phyloP scores from a whole-genome alignment of 495 filamentous ascomycete genomes.

The Daldinia decipiens region DNA sequence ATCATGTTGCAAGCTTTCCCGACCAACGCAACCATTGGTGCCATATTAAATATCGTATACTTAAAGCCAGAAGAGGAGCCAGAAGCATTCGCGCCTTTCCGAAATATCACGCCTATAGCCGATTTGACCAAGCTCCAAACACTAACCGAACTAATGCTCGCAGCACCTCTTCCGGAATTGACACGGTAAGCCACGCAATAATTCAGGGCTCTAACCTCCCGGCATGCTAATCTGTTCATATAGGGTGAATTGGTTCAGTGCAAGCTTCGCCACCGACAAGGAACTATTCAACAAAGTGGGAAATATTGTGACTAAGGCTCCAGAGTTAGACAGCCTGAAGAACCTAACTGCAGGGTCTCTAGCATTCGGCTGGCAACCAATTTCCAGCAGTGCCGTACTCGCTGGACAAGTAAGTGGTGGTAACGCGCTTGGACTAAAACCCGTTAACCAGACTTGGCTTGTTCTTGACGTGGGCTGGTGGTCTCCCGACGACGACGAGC shows the following conservation, averaged over 20 bases:
- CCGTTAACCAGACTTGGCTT: constrained; percentile 46
- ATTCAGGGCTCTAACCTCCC: background rate
- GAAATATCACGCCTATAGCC: constrained; percentile 33
- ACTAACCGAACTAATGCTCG: constrained; percentile 36
- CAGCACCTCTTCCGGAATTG: constrained; percentile 26
- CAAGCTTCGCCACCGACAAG: constrained; percentile 41
- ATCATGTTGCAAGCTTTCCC: constrained; percentile 47
- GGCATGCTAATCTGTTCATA: constrained; percentile 12
- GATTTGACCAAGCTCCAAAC: constrained; percentile 42
- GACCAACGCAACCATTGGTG: constrained; percentile 43
- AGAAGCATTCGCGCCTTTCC: constrained; percentile 41
- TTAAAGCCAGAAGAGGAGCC: constrained; percentile 37
- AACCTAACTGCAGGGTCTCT: constrained; percentile 42
- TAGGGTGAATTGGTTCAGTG: constrained; percentile 42
- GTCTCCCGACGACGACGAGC: constrained; percentile 34
- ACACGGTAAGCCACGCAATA: constrained; percentile 24
- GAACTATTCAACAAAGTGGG: constrained; percentile 28
- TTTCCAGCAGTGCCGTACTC: constrained; percentile 37
- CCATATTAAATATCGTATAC: constrained; percentile 46
- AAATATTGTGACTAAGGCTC: constrained; percentile 35
- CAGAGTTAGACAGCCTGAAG: constrained; percentile 38
- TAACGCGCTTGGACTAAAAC: constrained; percentile 43
- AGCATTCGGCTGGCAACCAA: constrained; percentile 47
- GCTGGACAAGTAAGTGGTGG: constrained; percentile 36
- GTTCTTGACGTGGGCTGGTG: constrained; percentile 44